These are phyloP conservation scores for Candida ipomoeae DNA, from an alignment of 805 yeast species.

Conservation along the genomic window DNA sequence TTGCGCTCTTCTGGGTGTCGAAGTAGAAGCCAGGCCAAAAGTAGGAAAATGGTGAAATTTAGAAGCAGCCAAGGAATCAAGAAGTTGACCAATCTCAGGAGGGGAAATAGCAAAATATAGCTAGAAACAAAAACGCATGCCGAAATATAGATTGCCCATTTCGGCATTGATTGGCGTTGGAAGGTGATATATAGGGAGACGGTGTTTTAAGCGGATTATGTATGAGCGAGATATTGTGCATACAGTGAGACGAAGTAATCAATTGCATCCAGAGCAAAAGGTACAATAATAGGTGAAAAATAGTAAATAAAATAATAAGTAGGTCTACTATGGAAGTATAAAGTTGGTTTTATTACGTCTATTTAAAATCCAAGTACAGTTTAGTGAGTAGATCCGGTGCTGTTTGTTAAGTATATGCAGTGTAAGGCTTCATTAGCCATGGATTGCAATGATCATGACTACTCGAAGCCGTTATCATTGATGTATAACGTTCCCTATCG, in stretches of 20 bases:
- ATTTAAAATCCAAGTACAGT: not conserved
- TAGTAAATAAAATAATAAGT: too few relatives aligned
- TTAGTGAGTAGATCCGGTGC: not conserved
- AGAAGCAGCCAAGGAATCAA: not conserved
- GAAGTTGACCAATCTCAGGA: not conserved
- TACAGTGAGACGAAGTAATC: not conserved
- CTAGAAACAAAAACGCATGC: not conserved
- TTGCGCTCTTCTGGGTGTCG: slow-evolving; percentile 1
- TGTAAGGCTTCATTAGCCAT: not conserved
- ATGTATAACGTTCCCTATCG: not conserved
- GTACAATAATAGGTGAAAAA: not conserved
- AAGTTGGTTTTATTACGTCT: too few relatives aligned
- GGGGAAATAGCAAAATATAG: not conserved
- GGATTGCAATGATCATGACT: not conserved
- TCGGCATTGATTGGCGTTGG: not conserved
- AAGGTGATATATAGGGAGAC: not conserved
- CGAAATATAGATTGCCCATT: slow-evolving; percentile 2
- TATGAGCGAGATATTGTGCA: slow-evolving; percentile 1
- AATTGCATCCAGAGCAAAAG: not conserved
- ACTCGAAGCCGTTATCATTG: not conserved
- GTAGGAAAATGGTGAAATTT: not conserved
- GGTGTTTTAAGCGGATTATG: not conserved
- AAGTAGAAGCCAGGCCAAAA: not conserved
- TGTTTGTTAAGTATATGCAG: not conserved
- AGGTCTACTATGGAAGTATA: not conserved